phyloP scores from a whole-genome alignment of 2,329 filamentous ascomycete genomes.

The Bipolaris oryzae region DNA sequence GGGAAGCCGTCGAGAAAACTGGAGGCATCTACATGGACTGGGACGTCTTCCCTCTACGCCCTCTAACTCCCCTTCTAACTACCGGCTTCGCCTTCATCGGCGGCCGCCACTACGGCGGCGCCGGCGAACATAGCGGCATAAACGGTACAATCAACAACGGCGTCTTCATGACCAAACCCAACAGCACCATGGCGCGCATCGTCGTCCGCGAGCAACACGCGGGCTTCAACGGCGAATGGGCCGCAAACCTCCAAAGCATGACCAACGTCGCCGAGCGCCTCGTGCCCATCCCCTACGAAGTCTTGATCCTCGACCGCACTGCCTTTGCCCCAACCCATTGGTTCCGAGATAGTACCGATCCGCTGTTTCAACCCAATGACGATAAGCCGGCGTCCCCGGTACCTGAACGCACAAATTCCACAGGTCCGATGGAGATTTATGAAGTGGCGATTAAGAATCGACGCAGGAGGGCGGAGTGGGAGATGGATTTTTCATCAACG shows the following conservation, averaged over 20 bases:
- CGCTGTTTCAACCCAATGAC: conserved; percentile 15
- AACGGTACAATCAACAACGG: conserved; percentile 30
- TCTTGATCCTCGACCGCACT: conserved; percentile 24
- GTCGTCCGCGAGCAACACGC: conserved; percentile 24
- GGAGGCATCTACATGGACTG: conserved; percentile 31
- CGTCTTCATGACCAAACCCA: conserved; percentile 20
- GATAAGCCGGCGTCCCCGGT: conserved; percentile 8
- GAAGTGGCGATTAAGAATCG: conserved; percentile 15
- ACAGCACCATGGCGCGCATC: conserved; percentile 27
- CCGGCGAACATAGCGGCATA: conserved; percentile 33
- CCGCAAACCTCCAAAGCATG: conserved; percentile 20
- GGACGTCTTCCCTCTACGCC: conserved; percentile 23
- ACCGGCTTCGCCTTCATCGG: conserved; percentile 22
- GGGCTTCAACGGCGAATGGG: conserved; percentile 25
- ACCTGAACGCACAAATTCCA: background rate
- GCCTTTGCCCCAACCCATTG: conserved; percentile 26
- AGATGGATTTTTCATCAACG: conserved; percentile 22
- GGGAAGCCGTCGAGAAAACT: conserved; percentile 18
- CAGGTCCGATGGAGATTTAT: conserved; percentile 18
- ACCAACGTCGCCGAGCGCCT: conserved; percentile 14
- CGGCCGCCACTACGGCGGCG: conserved; percentile 25
- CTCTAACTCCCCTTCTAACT: conserved; percentile 17
- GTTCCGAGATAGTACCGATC: conserved; percentile 13
- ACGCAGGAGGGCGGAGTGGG: conserved; percentile 17
- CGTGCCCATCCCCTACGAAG: conserved; percentile 19